phyloP scores from a whole-genome alignment of 768 basidiomycete genomes.

The Podaxis sp. region DNA sequence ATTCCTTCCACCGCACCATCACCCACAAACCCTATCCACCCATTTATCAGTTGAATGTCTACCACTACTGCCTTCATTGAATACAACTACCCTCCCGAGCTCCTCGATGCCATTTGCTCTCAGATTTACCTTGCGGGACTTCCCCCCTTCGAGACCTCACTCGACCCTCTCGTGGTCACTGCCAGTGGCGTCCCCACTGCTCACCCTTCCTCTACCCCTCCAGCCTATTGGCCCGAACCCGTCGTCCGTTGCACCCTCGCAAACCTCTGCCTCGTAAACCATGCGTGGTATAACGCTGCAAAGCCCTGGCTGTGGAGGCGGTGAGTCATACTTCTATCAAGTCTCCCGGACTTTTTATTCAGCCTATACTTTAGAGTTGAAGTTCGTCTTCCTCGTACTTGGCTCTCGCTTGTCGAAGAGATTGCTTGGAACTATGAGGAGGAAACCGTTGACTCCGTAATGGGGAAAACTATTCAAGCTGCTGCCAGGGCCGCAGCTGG shows the following conservation, averaged over 20 bases:
- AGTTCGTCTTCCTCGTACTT: slow-evolving; percentile 78
- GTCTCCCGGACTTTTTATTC: slow-evolving; percentile 1
- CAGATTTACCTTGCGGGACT: slow-evolving; percentile 64
- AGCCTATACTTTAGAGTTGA: slow-evolving; percentile 42
- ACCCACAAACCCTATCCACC: slow-evolving; percentile 12
- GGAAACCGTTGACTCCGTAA: slow-evolving; percentile 57
- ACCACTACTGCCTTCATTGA: slow-evolving; percentile 16
- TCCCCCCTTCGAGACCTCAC: slow-evolving; percentile 49
- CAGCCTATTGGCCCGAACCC: slow-evolving; percentile 65
- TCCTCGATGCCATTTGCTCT: slow-evolving; percentile 69
- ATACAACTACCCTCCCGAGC: slow-evolving; percentile 60
- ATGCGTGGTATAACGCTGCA: slow-evolving; percentile 76
- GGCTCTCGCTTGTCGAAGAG: slow-evolving; percentile 79
- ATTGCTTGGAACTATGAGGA: slow-evolving; percentile 71
- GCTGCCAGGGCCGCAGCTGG: slow-evolving; percentile 61
- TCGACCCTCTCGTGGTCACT: slow-evolving; percentile 62
- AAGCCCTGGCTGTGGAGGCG: slow-evolving; percentile 86
- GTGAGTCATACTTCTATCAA: slow-evolving; percentile 23
- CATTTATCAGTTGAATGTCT: slow-evolving; percentile 22
- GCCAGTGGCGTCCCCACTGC: slow-evolving; percentile 51
- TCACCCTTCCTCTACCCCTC: slow-evolving; percentile 71
- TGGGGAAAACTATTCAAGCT: slow-evolving; percentile 63
- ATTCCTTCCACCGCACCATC: slow-evolving; percentile 9
- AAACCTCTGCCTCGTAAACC: slow-evolving; percentile 73
- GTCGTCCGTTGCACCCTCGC: slow-evolving; percentile 60